Evolutionary conservation across 2,329 filamentous ascomycete species (phyloP).

Genomic region (Lachnellula arida): DNA sequence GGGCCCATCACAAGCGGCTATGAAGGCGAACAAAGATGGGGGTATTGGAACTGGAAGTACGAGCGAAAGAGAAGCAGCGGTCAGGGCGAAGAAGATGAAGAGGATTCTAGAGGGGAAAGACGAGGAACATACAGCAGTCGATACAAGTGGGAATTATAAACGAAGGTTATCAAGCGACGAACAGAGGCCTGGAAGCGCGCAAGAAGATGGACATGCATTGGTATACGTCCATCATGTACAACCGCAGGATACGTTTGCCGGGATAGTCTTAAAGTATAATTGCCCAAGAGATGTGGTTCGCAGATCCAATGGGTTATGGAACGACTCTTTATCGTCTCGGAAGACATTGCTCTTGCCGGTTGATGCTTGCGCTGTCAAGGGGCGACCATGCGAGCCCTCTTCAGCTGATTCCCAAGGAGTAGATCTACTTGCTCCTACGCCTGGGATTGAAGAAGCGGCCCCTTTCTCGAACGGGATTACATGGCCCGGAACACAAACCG

Average conservation of each 20-base stretch:
- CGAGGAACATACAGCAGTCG: constrained; percentile 53
- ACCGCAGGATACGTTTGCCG: constrained; percentile 80
- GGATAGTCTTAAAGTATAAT: constrained; percentile 84
- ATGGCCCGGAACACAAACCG: constrained; percentile 21
- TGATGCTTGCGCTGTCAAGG: constrained; percentile 81
- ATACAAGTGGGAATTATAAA: constrained; percentile 33
- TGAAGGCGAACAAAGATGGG: constrained; percentile 18
- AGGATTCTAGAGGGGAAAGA: constrained; percentile 58
- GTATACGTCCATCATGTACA: constrained; percentile 88
- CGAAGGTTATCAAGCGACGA: constrained; percentile 29
- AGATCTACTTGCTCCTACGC: constrained; percentile 49
- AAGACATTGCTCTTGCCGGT: constrained; percentile 81
- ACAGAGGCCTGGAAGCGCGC: constrained; percentile 19
- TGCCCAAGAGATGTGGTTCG: constrained; percentile 79
- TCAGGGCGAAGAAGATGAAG: constrained; percentile 53
- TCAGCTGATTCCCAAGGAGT: constrained; percentile 38
- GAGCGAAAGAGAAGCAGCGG: constrained; percentile 48
- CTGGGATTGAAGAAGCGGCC: constrained; percentile 33
- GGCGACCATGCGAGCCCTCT: constrained; percentile 59
- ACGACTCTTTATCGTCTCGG: constrained; percentile 81
- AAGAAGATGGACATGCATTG: constrained; percentile 66
- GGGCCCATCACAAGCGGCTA: constrained; percentile 24
- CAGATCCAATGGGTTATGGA: constrained; percentile 91
- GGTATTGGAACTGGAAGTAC: constrained; percentile 49
- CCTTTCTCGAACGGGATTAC: constrained; percentile 19